A percentile compares a stretch with the other conserved stretches of the same genome.
Conservation (phyloP, 2,329 filamentous ascomycete species). For the Fonsecaea nubica region DNA sequence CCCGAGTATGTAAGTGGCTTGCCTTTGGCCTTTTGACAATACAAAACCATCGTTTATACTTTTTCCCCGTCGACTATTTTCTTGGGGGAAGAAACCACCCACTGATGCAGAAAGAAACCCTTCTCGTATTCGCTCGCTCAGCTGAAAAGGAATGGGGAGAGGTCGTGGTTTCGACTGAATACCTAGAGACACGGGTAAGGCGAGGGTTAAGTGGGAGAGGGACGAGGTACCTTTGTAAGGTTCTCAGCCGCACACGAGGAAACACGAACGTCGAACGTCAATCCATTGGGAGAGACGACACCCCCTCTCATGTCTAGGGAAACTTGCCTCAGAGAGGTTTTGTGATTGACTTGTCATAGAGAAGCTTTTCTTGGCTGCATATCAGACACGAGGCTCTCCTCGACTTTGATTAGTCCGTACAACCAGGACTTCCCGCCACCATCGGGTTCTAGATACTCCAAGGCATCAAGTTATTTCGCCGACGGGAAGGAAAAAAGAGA, state of each 20-base stretch:
- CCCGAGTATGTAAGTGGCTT: not conserved
- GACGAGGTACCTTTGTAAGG: too few species aligned
- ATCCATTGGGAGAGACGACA: not conserved
- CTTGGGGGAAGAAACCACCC: not conserved
- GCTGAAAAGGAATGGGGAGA: not conserved
- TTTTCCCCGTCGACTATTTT: too few species aligned
- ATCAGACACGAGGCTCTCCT: not conserved
- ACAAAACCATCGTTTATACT: not conserved
- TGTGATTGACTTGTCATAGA: not conserved
- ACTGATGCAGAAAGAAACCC: too few species aligned
- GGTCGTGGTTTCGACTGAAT: not conserved
- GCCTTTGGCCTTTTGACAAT: not conserved
- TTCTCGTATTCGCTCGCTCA: not conserved
- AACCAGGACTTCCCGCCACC: too few species aligned
- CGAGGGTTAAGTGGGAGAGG: too few species aligned
- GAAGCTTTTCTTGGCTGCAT: not conserved
- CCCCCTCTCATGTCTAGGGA: too few species aligned
- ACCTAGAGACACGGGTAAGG: not conserved
- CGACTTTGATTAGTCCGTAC: too few species aligned
- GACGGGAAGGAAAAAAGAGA: too few species aligned
- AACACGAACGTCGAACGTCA: not conserved
- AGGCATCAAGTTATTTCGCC: too few species aligned
- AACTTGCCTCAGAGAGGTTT: too few species aligned
- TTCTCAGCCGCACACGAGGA: slow-evolving; percentile 2
- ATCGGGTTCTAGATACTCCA: too few species aligned